A percentile compares a stretch with the other conserved stretches of the same genome.
These are phyloP conservation scores for Amphicarpaea edgeworthii DNA, from an alignment of 306 rosid species.

Conservation along the genomic window DNA sequence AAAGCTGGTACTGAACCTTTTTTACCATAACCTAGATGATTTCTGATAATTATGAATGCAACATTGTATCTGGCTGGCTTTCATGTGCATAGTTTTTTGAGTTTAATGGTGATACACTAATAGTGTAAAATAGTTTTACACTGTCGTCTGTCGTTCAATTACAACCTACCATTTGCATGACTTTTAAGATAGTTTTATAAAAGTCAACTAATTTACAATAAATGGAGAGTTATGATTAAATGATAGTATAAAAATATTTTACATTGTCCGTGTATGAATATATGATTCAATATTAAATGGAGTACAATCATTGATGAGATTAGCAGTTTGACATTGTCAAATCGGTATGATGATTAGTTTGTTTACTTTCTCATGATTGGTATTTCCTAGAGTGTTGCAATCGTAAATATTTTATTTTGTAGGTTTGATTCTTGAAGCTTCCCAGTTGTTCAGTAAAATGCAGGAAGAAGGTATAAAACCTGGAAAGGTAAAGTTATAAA, in stretches of 20 bases:
- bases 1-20: constrained; percentile 73
- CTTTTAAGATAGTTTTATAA: too few species aligned
- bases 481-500: constrained; percentile 66
- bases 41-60: constrained; percentile 38
- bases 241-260: too few species aligned
- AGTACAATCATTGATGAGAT: constrained; percentile 17
- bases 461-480: constrained; percentile 80
- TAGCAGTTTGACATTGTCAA: constrained; percentile 1
- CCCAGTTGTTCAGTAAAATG: constrained; percentile 76
- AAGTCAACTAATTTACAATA: too few species aligned
- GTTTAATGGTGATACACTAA: too few species aligned
- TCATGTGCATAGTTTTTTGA: constrained; percentile 8
- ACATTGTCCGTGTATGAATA: too few species aligned
- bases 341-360: constrained; percentile 17
- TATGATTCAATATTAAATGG: constrained; percentile 25
- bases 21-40: constrained; percentile 12
- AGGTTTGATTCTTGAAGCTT: constrained; percentile 81
- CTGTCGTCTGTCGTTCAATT: too few species aligned
- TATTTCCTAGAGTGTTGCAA: constrained; percentile 1
- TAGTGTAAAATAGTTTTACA: too few species aligned
- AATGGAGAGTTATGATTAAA: too few species aligned
- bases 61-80: constrained; percentile 31
- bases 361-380: constrained; percentile 21
- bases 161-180: too few species aligned
- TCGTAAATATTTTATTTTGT: constrained; percentile 41